Conservation (phyloP, 495 filamentous ascomycete species). For the Xylaria scruposa region DNA sequence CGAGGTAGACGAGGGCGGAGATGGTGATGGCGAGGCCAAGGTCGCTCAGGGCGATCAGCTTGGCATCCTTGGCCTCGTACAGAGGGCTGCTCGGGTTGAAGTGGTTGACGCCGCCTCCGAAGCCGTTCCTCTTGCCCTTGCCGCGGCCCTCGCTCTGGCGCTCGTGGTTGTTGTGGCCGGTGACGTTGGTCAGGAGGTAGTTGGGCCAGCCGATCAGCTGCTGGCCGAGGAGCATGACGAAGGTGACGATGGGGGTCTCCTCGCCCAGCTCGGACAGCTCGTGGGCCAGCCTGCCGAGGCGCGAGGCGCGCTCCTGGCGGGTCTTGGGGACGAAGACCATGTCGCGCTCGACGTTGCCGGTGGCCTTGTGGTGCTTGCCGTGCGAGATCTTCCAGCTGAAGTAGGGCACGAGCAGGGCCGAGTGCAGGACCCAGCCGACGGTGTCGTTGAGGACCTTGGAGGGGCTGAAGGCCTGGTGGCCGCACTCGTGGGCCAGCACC, state of each 20-base stretch:
- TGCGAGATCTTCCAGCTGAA: conserved; percentile 95
- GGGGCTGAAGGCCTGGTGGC: conserved; percentile 84
- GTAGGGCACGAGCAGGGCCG: conserved; percentile 81
- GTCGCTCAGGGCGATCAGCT: conserved; percentile 84
- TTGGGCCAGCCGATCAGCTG: conserved; percentile 90
- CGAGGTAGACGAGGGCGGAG: conserved; percentile 60
- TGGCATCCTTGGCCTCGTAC: conserved; percentile 88
- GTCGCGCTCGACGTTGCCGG: conserved; percentile 92
- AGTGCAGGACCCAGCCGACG: conserved; percentile 86
- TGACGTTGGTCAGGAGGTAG: conserved; percentile 87
- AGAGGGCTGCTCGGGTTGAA: conserved; percentile 87
- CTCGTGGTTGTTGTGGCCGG: conserved; percentile 92
- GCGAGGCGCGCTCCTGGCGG: conserved; percentile 73
- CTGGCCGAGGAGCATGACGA: conserved; percentile 74
- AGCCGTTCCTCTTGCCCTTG: conserved; percentile 87
- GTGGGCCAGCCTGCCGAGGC: conserved; percentile 71
- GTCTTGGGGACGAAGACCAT: conserved; percentile 97
- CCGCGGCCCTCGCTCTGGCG: conserved; percentile 85
- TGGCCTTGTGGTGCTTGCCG: conserved; percentile 95
- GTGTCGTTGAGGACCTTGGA: conserved; percentile 82
- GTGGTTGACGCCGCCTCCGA: conserved; percentile 85
- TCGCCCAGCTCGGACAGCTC: conserved; percentile 87
- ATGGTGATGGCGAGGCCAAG: conserved; percentile 70
- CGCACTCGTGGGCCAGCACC: conserved; percentile 89
- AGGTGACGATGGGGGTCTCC: conserved; percentile 89